Conservation (phyloP, 352 stramenopile species). For the Saprolegnia diclina region DNA sequence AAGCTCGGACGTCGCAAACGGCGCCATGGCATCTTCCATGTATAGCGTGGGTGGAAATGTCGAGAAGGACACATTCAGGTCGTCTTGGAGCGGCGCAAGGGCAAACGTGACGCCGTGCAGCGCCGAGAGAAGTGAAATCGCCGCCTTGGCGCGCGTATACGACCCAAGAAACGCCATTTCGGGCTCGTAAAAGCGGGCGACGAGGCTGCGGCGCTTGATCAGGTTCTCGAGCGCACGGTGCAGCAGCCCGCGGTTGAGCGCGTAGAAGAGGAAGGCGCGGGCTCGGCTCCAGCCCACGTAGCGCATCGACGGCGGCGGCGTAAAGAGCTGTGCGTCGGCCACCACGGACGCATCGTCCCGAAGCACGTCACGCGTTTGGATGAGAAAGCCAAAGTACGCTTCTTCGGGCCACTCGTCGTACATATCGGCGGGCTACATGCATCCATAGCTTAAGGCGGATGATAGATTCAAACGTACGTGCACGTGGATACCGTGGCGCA, state of each 20-base stretch:
- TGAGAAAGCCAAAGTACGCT: slow-evolving; percentile 63
- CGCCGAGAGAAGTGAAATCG: slow-evolving; percentile 56
- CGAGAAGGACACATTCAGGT: neutral
- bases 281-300: slow-evolving; percentile 63
- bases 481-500: slow-evolving; percentile 65
- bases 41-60: slow-evolving; percentile 21
- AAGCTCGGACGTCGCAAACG: neutral
- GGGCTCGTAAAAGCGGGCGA: slow-evolving; percentile 60
- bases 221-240: slow-evolving; percentile 75
- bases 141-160: slow-evolving; percentile 50
- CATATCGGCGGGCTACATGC: slow-evolving; percentile 35
- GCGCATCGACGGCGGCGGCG: slow-evolving; percentile 35
- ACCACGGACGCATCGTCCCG: slow-evolving; percentile 68
- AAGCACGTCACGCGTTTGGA: slow-evolving; percentile 53
- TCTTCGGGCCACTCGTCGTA: slow-evolving; percentile 55
- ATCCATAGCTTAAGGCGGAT: neutral
- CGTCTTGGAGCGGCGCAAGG: slow-evolving; percentile 31
- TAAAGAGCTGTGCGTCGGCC: slow-evolving; percentile 38
- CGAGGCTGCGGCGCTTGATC: slow-evolving; percentile 48
- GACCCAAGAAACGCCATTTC: slow-evolving; percentile 50
- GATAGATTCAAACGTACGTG: neutral
- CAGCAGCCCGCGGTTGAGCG: slow-evolving; percentile 71
- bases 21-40: neutral
- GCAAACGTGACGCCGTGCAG: slow-evolving; percentile 67
- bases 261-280: slow-evolving; percentile 53